phyloP scores from a whole-genome alignment of 192 early-diverging fungal genomes.

The Mortierella antarctica region DNA sequence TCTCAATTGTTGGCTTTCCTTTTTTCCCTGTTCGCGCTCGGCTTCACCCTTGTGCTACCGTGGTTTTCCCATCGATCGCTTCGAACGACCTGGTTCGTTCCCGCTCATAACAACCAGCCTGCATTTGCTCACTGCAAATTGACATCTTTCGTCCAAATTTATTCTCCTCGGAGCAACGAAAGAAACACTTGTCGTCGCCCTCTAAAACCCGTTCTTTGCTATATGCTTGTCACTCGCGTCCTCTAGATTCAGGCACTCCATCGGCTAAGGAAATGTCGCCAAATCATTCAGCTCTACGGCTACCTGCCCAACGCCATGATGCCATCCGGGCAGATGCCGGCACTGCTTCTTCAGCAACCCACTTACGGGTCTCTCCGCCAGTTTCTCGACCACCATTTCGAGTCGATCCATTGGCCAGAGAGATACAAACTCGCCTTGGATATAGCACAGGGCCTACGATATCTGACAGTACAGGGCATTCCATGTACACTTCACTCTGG shows the following conservation, averaged over 20 bases:
- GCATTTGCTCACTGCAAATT: too few species aligned
- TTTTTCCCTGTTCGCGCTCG: too few species aligned
- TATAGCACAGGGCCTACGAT: conserved; percentile 42
- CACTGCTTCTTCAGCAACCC: conserved; percentile 45
- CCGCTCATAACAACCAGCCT: too few species aligned
- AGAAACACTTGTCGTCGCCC: not conserved
- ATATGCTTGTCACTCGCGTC: not conserved
- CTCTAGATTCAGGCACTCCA: conserved; percentile 48
- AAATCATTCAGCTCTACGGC: conserved; percentile 48
- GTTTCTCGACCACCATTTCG: conserved; percentile 27
- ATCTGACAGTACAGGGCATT: conserved; percentile 14
- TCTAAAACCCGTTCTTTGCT: not conserved
- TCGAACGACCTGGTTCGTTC: too few species aligned
- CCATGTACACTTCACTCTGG: conserved; percentile 41
- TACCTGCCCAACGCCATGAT: conserved; percentile 41
- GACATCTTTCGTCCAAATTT: not conserved
- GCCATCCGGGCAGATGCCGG: conserved; percentile 35
- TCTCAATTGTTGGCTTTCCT: too few species aligned
- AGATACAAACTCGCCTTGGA: conserved; percentile 41
- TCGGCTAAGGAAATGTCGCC: conserved; percentile 26
- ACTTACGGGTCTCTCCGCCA: conserved; percentile 35
- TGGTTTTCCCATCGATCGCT: too few species aligned
- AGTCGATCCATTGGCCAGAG: conserved; percentile 44
- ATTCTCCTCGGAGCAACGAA: not conserved
- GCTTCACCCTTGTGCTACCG: not conserved